Evolutionary conservation across 306 rosid genomes (phyloP).

Genomic region (Fragaria iinumae): DNA sequence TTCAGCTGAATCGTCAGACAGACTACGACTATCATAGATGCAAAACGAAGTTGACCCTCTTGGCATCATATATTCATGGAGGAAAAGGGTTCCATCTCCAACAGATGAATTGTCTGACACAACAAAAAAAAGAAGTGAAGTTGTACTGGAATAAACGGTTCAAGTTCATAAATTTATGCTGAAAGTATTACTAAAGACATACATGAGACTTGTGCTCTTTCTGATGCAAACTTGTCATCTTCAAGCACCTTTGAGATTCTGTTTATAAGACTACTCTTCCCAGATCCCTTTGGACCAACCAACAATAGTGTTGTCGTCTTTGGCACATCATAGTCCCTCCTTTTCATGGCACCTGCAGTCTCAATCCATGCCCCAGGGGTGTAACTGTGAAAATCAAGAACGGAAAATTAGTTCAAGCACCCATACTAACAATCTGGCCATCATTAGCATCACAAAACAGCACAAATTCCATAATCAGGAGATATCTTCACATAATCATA

Average conservation of each 20-base stretch:
- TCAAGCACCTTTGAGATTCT: conserved; percentile 72
- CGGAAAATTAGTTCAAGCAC: conserved; percentile 23
- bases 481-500: not conserved
- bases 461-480: not conserved
- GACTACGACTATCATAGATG: conserved; percentile 79
- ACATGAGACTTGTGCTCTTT: conserved; percentile 93
- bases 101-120: conserved; percentile 56
- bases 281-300: conserved; percentile 84
- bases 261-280: conserved; percentile 86
- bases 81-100: conserved; percentile 83
- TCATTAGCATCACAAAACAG: not conserved
- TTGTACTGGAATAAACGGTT: not conserved
- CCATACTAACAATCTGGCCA: conserved; percentile 11
- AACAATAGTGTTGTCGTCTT: conserved; percentile 60
- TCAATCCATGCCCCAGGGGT: conserved; percentile 75
- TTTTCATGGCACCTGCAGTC: conserved; percentile 42
- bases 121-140: conserved; percentile 8
- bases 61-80: conserved; percentile 79
- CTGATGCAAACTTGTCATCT: conserved; percentile 54
- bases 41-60: conserved; percentile 59
- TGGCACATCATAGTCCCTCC: conserved; percentile 71
- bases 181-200: conserved; percentile 24
- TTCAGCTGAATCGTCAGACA: conserved; percentile 46
- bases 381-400: conserved; percentile 50
- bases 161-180: conserved; percentile 1